These are phyloP conservation scores for Iris pallida DNA, from an alignment of 116 monocot species.

Conservation along the genomic window DNA sequence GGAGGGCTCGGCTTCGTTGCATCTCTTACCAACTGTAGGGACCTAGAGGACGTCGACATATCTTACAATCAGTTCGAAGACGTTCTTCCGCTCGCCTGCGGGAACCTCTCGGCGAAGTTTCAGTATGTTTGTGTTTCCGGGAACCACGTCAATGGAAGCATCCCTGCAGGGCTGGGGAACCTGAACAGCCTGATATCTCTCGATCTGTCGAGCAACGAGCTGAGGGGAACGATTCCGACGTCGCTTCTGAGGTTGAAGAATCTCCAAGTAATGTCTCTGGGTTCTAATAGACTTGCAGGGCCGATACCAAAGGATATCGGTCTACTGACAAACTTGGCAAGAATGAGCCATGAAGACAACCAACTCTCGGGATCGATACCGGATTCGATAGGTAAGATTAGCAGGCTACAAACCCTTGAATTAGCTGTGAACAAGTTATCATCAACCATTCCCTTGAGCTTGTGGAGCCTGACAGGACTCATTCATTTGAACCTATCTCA, in stretches of 20 bases:
- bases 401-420: not conserved
- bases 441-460: slow-evolving; percentile 13
- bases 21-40: slow-evolving; percentile 24
- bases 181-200: slow-evolving; percentile 15
- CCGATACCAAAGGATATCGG: slow-evolving; percentile 24
- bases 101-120: slow-evolving; percentile 19
- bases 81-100: slow-evolving; percentile 13
- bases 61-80: slow-evolving; percentile 7
- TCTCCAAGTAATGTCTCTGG: slow-evolving; percentile 12
- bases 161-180: slow-evolving; percentile 20
- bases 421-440: slow-evolving; percentile 17
- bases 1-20: slow-evolving; percentile 22
- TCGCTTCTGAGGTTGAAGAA: not conserved
- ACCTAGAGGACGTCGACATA: not conserved
- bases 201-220: slow-evolving; percentile 1
- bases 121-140: not conserved
- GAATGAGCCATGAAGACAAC: slow-evolving; percentile 7
- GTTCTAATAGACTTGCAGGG: slow-evolving; percentile 9
- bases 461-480: slow-evolving; percentile 16
- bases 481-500: no score
- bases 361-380: slow-evolving; percentile 16
- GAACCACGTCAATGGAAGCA: slow-evolving; percentile 13
- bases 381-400: slow-evolving; percentile 18
- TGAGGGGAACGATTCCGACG: slow-evolving; percentile 13
- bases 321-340: slow-evolving; percentile 7